Percentiles rank a stretch among this genome's conserved stretches.
These are phyloP conservation scores for Pseudogymnoascus sp. DNA, from an alignment of 2,329 filamentous ascomycete genomes.

Conservation along the genomic window DNA sequence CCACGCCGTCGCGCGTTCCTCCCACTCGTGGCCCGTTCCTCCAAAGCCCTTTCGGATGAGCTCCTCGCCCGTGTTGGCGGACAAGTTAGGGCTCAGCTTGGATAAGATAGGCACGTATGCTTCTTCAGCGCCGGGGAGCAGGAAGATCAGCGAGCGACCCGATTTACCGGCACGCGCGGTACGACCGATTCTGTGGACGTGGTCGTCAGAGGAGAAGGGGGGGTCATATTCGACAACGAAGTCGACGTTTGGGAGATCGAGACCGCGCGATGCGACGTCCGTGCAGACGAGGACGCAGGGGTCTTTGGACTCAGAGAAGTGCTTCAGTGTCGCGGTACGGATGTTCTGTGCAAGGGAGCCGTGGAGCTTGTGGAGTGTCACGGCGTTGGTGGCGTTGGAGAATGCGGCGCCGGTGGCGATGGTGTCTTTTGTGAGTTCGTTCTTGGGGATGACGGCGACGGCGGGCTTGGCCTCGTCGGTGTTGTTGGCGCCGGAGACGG, in stretches of 20 bases:
- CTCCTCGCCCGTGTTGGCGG: conserved; percentile 52
- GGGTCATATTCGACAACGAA: conserved; percentile 95
- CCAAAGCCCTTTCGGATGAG: conserved; percentile 59
- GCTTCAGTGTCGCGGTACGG: conserved; percentile 75
- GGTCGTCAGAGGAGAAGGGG: conserved; percentile 85
- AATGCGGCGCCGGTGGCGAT: conserved; percentile 64
- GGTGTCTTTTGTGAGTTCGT: conserved; percentile 44
- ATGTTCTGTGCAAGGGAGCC: conserved; percentile 83
- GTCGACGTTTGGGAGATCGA: conserved; percentile 92
- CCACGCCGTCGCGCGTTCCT: conserved; percentile 58
- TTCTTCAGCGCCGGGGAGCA: conserved; percentile 86
- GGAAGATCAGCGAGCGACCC: conserved; percentile 80
- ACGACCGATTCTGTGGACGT: conserved; percentile 88
- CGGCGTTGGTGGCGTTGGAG: conserved; percentile 66
- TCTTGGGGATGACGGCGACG: conserved; percentile 23
- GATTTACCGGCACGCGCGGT: conserved; percentile 88
- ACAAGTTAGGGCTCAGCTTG: conserved; percentile 45
- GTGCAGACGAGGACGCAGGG: conserved; percentile 85
- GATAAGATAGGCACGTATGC: conserved; percentile 63
- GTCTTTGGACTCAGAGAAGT: conserved; percentile 66
- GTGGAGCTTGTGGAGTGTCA: conserved; percentile 81
- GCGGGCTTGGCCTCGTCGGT: conserved; percentile 27
- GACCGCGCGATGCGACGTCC: conserved; percentile 88
- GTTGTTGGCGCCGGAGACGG: conserved; percentile 6
- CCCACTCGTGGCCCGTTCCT: conserved; percentile 46